Conservation (phyloP, 305 asterid species). For the Plantago lanceolata region DNA sequence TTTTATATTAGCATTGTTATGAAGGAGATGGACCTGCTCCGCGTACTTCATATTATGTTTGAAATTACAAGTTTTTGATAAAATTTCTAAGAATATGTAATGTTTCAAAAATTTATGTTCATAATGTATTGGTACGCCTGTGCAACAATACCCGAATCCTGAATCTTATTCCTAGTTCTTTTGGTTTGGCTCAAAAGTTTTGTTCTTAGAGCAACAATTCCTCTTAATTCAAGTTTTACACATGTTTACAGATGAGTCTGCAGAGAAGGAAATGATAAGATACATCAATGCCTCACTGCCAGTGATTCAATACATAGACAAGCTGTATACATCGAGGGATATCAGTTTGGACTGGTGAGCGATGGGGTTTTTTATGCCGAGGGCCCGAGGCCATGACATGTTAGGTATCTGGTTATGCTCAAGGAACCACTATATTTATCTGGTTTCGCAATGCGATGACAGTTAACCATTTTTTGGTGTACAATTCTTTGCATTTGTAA, state of each 20-base stretch:
- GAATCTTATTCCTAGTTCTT: not conserved
- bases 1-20: not conserved
- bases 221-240: not conserved
- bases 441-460: slow-evolving; percentile 1
- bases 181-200: not conserved
- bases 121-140: too few relatives aligned
- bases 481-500: not conserved
- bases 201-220: not conserved
- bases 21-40: too few relatives aligned
- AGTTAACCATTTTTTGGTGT: not conserved
- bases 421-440: slow-evolving; percentile 4
- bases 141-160: not conserved
- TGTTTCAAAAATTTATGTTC: too few relatives aligned
- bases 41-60: too few relatives aligned
- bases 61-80: too few relatives aligned
- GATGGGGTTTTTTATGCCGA: not conserved
- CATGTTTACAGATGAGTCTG: slow-evolving; percentile 48
- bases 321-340: slow-evolving; percentile 51
- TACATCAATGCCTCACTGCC: slow-evolving; percentile 69
- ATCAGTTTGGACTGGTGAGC: slow-evolving; percentile 79
- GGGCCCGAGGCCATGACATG: not conserved
- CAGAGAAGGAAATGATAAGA: slow-evolving; percentile 67
- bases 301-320: slow-evolving; percentile 68
- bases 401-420: not conserved
- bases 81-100: too few relatives aligned